These are phyloP conservation scores for Ogataea glucozyma DNA, from an alignment of 805 yeast species.

Conservation along the genomic window DNA sequence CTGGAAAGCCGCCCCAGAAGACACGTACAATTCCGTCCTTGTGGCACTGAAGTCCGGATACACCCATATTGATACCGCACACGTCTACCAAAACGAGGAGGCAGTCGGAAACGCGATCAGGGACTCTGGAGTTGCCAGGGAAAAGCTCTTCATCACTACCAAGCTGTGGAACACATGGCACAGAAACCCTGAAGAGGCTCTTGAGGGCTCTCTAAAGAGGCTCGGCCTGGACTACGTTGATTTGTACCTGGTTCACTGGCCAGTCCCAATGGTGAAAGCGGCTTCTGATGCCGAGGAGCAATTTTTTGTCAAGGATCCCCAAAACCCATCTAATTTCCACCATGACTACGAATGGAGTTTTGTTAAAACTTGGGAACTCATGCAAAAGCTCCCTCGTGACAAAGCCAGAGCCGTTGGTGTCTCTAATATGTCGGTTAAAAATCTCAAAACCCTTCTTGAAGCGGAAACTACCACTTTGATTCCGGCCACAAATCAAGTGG, in stretches of 20 bases:
- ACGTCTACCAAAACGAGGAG: slow-evolving; percentile 40
- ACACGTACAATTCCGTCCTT: slow-evolving; percentile 24
- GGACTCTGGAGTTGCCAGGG: slow-evolving; percentile 16
- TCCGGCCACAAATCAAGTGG: slow-evolving; percentile 50
- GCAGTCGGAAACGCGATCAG: slow-evolving; percentile 44
- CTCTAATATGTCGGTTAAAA: slow-evolving; percentile 37
- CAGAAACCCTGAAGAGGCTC: slow-evolving; percentile 36
- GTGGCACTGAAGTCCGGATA: slow-evolving; percentile 37
- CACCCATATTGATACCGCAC: slow-evolving; percentile 45
- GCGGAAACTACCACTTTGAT: slow-evolving; percentile 38
- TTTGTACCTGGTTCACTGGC: slow-evolving; percentile 49
- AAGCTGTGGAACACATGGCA: slow-evolving; percentile 28
- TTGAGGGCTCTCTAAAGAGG: slow-evolving; percentile 39
- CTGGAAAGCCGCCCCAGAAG: slow-evolving; percentile 22
- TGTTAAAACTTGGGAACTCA: slow-evolving; percentile 63
- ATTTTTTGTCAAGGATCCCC: slow-evolving; percentile 31
- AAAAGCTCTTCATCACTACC: slow-evolving; percentile 21
- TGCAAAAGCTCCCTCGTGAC: slow-evolving; percentile 62
- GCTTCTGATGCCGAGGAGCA: slow-evolving; percentile 27
- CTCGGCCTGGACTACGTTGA: slow-evolving; percentile 45
- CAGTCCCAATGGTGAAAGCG: slow-evolving; percentile 39
- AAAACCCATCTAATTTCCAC: slow-evolving; percentile 35
- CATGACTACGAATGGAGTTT: slow-evolving; percentile 45
- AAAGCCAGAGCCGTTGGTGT: slow-evolving; percentile 47
- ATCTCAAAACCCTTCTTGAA: slow-evolving; percentile 35